phyloP scores from a whole-genome alignment of 176 grass and related monocot species.

The Chloris gayana region DNA sequence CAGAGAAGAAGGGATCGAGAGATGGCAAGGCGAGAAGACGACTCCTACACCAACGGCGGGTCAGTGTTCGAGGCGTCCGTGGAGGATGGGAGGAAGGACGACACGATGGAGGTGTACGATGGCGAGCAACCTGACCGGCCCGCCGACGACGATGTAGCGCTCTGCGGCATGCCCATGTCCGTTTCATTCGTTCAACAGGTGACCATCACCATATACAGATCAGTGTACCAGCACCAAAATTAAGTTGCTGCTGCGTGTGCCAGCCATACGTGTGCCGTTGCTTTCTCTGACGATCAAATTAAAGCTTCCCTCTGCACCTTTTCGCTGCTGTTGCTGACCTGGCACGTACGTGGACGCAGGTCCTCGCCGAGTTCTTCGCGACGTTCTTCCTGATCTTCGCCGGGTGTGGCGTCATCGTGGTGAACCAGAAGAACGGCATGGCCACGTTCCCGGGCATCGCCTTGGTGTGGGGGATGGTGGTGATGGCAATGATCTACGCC shows the following conservation, averaged over 20 bases:
- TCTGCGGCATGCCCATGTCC: constrained; percentile 22
- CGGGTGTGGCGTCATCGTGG: constrained; percentile 62
- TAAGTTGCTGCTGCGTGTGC: background rate
- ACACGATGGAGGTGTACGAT: background rate
- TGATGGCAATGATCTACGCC: constrained; percentile 83
- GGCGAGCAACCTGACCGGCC: background rate
- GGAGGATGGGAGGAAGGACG: constrained; percentile 45
- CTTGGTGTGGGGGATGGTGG: constrained; percentile 84
- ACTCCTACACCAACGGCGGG: constrained; percentile 48
- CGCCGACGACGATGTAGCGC: background rate
- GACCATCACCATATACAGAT: background rate
- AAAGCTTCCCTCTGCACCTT: background rate
- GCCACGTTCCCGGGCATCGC: constrained; percentile 80
- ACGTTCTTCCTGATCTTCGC: constrained; percentile 94
- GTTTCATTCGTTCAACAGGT: constrained; percentile 47
- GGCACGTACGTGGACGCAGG: too few relatives aligned
- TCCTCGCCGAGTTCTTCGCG: constrained; percentile 68
- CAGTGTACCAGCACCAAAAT: background rate
- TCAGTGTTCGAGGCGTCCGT: constrained; percentile 38
- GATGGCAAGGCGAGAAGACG: constrained; percentile 48
- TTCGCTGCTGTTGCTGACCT: background rate
- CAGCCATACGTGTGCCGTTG: too few relatives aligned
- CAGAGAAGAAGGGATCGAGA: background rate
- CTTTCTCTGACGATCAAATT: too few relatives aligned
- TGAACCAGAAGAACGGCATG: constrained; percentile 57